These are phyloP conservation scores for Groenewaldozyma salmanticensis DNA, from an alignment of 805 yeast genomes.

Conservation along the genomic window DNA sequence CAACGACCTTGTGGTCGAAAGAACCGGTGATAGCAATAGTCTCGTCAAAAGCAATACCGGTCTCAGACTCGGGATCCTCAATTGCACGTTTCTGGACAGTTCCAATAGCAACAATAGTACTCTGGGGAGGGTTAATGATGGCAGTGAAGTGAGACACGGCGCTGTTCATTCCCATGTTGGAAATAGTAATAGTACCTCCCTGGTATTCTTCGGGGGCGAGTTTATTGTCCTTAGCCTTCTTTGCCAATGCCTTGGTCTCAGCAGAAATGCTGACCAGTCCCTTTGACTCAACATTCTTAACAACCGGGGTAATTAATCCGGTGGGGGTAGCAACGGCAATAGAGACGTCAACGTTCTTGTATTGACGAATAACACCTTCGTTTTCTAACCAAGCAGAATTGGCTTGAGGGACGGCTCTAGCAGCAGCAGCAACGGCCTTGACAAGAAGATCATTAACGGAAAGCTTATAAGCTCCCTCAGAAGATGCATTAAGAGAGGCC, in stretches of 20 bases:
- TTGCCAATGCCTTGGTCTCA: conserved; percentile 85
- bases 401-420: conserved; percentile 82
- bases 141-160: conserved; percentile 93
- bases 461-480: conserved; percentile 80
- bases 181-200: conserved; percentile 98
- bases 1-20: conserved; percentile 94
- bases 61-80: conserved; percentile 82
- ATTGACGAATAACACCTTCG: conserved; percentile 87
- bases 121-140: conserved; percentile 96
- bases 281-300: conserved; percentile 75
- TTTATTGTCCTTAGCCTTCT: conserved; percentile 92
- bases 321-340: conserved; percentile 98
- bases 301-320: conserved; percentile 94
- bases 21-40: conserved; percentile 90
- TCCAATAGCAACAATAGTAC: conserved; percentile 89
- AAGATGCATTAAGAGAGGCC: conserved; percentile 73
- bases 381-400: conserved; percentile 89
- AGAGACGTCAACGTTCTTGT: conserved; percentile 85
- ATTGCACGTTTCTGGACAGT: conserved; percentile 88
- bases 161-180: conserved; percentile 97
- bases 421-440: conserved; percentile 90
- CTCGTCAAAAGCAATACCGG: conserved; percentile 88
- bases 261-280: conserved; percentile 76
- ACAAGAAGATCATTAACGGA: conserved; percentile 90
- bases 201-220: conserved; percentile 94